These are phyloP conservation scores for Diaporthe sp. DNA, from an alignment of 2,329 filamentous ascomycete species.

Conservation along the genomic window DNA sequence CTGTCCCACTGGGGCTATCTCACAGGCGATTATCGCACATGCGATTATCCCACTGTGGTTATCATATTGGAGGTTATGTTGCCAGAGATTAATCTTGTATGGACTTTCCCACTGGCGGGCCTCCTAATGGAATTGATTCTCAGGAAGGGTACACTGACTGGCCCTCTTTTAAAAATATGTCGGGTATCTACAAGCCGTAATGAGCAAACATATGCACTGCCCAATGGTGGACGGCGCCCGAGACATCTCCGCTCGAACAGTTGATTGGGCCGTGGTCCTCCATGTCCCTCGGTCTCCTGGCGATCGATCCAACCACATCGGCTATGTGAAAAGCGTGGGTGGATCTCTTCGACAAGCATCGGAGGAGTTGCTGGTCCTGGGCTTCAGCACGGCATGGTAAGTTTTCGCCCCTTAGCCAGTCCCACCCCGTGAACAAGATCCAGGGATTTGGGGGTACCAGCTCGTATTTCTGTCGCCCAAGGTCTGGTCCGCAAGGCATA, in stretches of 20 bases:
- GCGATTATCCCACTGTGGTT: not conserved
- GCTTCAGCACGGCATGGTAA: not conserved
- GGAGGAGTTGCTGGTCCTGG: not conserved
- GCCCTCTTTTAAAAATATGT: not conserved
- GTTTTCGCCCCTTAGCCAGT: not conserved
- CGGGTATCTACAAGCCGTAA: not conserved
- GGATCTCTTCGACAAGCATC: not conserved
- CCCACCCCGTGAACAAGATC: too few relatives aligned
- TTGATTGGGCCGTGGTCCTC: not conserved
- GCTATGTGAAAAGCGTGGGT: not conserved
- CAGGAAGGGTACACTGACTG: not conserved
- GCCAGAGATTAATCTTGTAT: not conserved
- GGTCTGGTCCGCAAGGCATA: not conserved
- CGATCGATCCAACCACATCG: not conserved
- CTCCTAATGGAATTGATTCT: not conserved
- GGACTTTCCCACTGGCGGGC: not conserved
- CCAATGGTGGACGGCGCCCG: not conserved
- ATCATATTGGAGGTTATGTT: not conserved
- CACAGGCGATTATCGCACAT: too few relatives aligned
- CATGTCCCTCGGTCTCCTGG: not conserved
- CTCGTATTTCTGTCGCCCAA: not conserved
- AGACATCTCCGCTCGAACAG: not conserved
- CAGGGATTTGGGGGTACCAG: not conserved
- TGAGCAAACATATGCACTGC: not conserved
- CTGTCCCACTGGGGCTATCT: too few relatives aligned